These are phyloP conservation scores for Soucietia sequanensis DNA, from an alignment of 805 yeast genomes.

Conservation along the genomic window DNA sequence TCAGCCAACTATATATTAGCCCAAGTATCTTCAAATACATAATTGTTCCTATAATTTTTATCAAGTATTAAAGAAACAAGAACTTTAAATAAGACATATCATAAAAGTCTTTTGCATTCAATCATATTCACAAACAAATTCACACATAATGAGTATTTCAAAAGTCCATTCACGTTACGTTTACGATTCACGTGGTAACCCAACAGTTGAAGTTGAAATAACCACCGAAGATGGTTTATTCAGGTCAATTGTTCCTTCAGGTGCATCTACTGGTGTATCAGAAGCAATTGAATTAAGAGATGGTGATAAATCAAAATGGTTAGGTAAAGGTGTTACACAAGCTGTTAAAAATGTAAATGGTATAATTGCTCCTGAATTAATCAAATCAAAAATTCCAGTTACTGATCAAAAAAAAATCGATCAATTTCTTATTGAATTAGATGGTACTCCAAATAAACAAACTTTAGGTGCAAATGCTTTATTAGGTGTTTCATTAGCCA, in stretches of 20 bases:
- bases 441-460: constrained; percentile 18
- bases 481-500: constrained; percentile 21
- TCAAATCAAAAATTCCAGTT: constrained; percentile 11
- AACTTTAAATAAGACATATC: too few species aligned
- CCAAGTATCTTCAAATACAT: too few species aligned
- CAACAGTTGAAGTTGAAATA: constrained; percentile 21
- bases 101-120: too few species aligned
- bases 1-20: too few species aligned
- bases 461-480: constrained; percentile 23
- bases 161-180: constrained; percentile 16
- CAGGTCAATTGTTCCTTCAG: constrained; percentile 21
- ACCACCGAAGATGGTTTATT: constrained; percentile 15
- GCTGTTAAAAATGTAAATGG: constrained; percentile 19
- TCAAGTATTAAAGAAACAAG: too few species aligned
- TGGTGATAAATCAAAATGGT: constrained; percentile 20
- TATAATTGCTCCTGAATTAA: constrained; percentile 17
- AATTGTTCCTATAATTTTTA: too few species aligned
- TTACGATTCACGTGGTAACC: constrained; percentile 24
- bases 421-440: constrained; percentile 13
- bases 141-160: constrained; percentile 11
- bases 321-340: constrained; percentile 20
- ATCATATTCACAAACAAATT: neutral
- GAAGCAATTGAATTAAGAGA: constrained; percentile 23
- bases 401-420: constrained; percentile 15
- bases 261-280: constrained; percentile 21